These are phyloP conservation scores for Rostrohypoxylon terebratum DNA, from an alignment of 495 filamentous ascomycete species.

Conservation along the genomic window DNA sequence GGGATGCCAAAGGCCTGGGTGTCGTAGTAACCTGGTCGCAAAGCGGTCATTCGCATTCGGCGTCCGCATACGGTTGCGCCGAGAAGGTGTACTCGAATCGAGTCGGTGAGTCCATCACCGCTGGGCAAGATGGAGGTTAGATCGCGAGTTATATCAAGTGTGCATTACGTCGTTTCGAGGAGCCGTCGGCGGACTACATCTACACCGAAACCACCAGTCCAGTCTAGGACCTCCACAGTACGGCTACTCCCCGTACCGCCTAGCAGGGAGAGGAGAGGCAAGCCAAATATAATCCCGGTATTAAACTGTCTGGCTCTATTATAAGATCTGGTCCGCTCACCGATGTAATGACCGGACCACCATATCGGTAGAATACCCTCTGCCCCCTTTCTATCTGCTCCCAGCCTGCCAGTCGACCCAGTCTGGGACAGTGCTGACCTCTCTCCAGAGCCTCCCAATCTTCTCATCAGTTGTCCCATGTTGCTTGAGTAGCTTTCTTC, in stretches of 20 bases:
- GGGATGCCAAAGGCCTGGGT: conserved; percentile 70
- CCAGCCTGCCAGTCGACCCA: conserved; percentile 91
- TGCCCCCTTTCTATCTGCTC: conserved; percentile 78
- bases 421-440: conserved; percentile 75
- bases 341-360: conserved; percentile 68
- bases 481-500: conserved; percentile 63
- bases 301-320: not conserved
- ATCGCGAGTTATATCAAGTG: conserved; percentile 75
- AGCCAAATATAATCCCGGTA: conserved; percentile 58
- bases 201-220: conserved; percentile 82
- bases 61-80: conserved; percentile 76
- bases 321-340: conserved; percentile 31
- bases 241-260: conserved; percentile 72
- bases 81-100: conserved; percentile 78
- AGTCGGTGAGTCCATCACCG: conserved; percentile 74
- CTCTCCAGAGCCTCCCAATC: conserved; percentile 70
- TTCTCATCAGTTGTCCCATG: conserved; percentile 68
- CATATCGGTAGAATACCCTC: conserved; percentile 78
- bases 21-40: conserved; percentile 72
- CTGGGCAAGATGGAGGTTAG: conserved; percentile 74
- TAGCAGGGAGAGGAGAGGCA: conserved; percentile 73
- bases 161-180: conserved; percentile 80
- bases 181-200: conserved; percentile 75
- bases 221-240: conserved; percentile 78
- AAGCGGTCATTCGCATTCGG: conserved; percentile 68